Evolutionary conservation across 2,329 filamentous ascomycete genomes (phyloP), one percentile per base, ranked within the genome.

Genomic region (Fusarium haematococcum): DNA sequence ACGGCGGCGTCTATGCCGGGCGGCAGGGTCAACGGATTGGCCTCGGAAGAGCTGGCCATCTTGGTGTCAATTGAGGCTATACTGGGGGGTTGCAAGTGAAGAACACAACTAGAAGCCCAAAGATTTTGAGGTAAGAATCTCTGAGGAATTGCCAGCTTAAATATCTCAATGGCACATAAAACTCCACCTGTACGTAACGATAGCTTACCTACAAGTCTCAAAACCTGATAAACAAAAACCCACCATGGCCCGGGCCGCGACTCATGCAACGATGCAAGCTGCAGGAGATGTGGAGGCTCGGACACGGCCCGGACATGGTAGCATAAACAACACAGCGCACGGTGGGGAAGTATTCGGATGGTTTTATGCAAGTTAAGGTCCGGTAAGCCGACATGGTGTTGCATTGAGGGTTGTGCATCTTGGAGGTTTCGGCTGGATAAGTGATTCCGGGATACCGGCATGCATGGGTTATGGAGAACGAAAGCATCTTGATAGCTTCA

Each of bases 1-100:
- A 54, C 20, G 1, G 23, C n/a, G 5, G 20, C 20, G 4, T 63
- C 32, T 1, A 65, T 67, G 8, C 70, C 57, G 0, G 74, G 74
- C 5, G 73, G 74, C 2, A 75, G 32, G 7, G 67, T 62, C 25
- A 75, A 23, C 1, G 70, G 73, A 14, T 32, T 52, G 2, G 14
- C 25, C 8, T 27, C 56, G 7, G 14, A 30, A 30, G 5, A 30
- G 56, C 18, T 32, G 0, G 48, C 10, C 48, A 54, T 54, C 18
- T 32, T 52, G 27, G 2, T 3, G 6, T 54, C 11, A 20, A 3
- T 13, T 7, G 48, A 32, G 18, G 6, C 18, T 32, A 2, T 32
- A 9, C 2, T 32, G 2, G 2, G 18, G 5, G 7, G 4, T 13
- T 30, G n/a, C 16, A 30, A 50, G 16, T 52, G 9, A 30, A 11